Conservation (phyloP, 345 rosid genomes). For the Citrus unshiu region DNA sequence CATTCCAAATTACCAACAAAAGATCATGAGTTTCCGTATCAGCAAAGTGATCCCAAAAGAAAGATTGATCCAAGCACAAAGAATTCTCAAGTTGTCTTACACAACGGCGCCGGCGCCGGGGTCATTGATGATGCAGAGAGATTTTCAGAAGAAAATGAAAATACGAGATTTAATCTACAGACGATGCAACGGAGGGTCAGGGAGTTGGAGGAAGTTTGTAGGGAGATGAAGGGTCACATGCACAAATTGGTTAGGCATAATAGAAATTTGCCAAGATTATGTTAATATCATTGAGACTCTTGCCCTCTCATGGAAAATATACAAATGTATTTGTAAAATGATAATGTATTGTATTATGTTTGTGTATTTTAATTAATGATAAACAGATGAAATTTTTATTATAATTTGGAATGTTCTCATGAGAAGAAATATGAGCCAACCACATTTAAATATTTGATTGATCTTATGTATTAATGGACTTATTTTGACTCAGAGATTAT, state of each 20-base stretch:
- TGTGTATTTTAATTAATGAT: neutral
- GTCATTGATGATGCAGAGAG: constrained; percentile 23
- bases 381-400: too few species aligned
- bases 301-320: neutral
- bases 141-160: constrained; percentile 27
- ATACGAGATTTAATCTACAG: constrained; percentile 29
- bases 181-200: constrained; percentile 48
- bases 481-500: too few species aligned
- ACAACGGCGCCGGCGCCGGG: neutral
- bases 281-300: constrained; percentile 21
- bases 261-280: constrained; percentile 50
- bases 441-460: too few species aligned
- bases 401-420: too few species aligned
- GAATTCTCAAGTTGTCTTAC: neutral
- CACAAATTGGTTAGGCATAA: constrained; percentile 41
- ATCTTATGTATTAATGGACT: too few species aligned
- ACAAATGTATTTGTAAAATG: neutral
- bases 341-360: neutral
- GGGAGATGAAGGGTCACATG: constrained; percentile 56
- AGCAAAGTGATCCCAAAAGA: neutral
- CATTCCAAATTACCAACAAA: constrained; percentile 9
- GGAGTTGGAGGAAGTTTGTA: constrained; percentile 55
- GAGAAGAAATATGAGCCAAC: too few species aligned
- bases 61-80: neutral
- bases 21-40: constrained; percentile 7